Evolutionary conservation across 1,284 basidiomycete genomes (phyloP), one percentile per base, ranked within the genome.

Genomic region (Malassezia slooffiae): DNA sequence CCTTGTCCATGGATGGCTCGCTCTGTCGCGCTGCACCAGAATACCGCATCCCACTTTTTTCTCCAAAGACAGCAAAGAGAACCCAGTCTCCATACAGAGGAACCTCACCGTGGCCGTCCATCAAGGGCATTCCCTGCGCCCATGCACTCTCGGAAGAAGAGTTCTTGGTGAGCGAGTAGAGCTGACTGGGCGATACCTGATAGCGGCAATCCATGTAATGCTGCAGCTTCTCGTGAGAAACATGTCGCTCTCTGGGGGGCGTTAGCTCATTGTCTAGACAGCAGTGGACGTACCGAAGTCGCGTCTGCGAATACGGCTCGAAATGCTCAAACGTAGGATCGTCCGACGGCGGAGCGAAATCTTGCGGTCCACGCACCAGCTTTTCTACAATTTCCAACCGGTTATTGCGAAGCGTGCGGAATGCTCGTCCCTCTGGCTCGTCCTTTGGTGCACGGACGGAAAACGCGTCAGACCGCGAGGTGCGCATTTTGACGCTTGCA

Each of bases 31-130:
- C n/a, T n/a, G n/a, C n/a, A n/a, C 53, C 52, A 9, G 57, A 81
- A 54, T 80, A 75, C 52, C 77, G 79, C 55, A 87, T 72, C 16
- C 79, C 79, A 4, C 83, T 80, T 24, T 85, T 79, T 70, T 89
- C 85, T 4, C 85, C 86, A 17, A 91, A 78, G 6, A 89, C 85
- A 1, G 83, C 86, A 40, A 91, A 83, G 7, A 84, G 83, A 34
- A 90, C 77, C 82, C 83, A 96, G 70, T 96, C 91, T 2, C 85
- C 84, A 5, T 80, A 78, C 4, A 96, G 80, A 2, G 90, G 90
- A 0, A 97, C 77, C 38, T 93, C 86, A 70, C 88, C 90, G 12
- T 81, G 81, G 20, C 58, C 58, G 34, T 56, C 48, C 47, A 41
- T 45, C 19, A 28, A 10, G 9, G 40, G 11, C 5, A 28, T 15